A percentile compares a stretch with the other conserved stretches of the same genome.
phyloP scores from a whole-genome alignment of 1,139 yeast species.

The Blastobotrys raffinosifermentans region DNA sequence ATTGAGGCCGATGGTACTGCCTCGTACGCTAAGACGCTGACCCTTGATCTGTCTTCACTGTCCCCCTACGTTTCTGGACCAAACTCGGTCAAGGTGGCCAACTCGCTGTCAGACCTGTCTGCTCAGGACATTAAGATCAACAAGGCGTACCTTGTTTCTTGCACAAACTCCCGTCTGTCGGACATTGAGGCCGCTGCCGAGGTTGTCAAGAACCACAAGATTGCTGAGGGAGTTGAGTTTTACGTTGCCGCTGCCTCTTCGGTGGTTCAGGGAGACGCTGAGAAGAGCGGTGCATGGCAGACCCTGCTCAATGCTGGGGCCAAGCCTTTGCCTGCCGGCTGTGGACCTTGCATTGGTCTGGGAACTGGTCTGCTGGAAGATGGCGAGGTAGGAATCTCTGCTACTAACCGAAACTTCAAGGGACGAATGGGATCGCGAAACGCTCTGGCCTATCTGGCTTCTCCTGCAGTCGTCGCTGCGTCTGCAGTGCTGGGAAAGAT shows the following conservation, averaged over 20 bases:
- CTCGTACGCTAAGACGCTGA: slow-evolving; percentile 77
- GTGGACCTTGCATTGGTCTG: slow-evolving; percentile 98
- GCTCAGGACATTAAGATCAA: slow-evolving; percentile 68
- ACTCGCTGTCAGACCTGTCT: slow-evolving; percentile 68
- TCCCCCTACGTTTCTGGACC: slow-evolving; percentile 97
- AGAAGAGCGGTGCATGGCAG: slow-evolving; percentile 86
- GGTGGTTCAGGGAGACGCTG: slow-evolving; percentile 88
- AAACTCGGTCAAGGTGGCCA: slow-evolving; percentile 88
- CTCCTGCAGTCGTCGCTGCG: slow-evolving; percentile 98
- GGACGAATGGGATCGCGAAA: slow-evolving; percentile 99
- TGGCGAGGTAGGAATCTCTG: slow-evolving; percentile 97
- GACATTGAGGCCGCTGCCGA: slow-evolving; percentile 95
- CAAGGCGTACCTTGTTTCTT: slow-evolving; percentile 95
- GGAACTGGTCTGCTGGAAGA: slow-evolving; percentile 91
- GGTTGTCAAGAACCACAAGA: slow-evolving; percentile 70
- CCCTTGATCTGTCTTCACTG: slow-evolving; percentile 72
- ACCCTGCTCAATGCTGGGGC: slow-evolving; percentile 88
- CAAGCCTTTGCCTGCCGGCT: slow-evolving; percentile 92
- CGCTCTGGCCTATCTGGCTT: slow-evolving; percentile 91
- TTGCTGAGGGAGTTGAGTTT: slow-evolving; percentile 86
- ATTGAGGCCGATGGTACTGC: slow-evolving; percentile 68
- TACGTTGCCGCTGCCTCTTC: slow-evolving; percentile 97
- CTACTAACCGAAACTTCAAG: slow-evolving; percentile 96
- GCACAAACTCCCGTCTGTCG: slow-evolving; percentile 90
- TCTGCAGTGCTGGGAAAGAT: slow-evolving; percentile 91